Evolutionary conservation across 140 eudicot genomes (phyloP), one percentile per base, ranked within the genome.

Genomic region (Oenanthe javanica): DNA sequence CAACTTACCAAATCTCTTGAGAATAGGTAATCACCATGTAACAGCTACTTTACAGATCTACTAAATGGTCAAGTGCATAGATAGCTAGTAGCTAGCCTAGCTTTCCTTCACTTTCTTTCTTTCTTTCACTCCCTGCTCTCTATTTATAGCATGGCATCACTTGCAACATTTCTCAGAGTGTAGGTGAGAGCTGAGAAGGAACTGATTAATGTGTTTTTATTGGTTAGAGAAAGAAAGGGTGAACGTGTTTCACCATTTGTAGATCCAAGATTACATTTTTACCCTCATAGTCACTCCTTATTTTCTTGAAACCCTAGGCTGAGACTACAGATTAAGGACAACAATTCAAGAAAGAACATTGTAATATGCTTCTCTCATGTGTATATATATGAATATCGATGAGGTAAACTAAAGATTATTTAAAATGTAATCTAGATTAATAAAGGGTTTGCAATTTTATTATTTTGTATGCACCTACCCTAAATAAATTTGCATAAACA

Each of bases 141-240:
- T 74, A 21, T 74, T 21, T 46, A 47, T 74, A 46, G 77, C 77
- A 74, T 74, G 77, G 21, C 77, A 74, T 74, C 77, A 45, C 59
- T 46, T 9, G 3, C 15, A 42, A 16, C 31, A 16, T 71, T 14
- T 14, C 40, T 46, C 15, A 61, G 38, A 23, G 5, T 61, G 2
- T 59, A 46, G 77, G 38, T 46, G 77, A 74, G 77, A 12, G 77
- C 57, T 46, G 59, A 46, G 55, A n/a, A 3, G 42, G 77, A 74
- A 5, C 77, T 46, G 57, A 47, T n/a, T 74, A 45, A 47, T 46
- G 64, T 25, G 46, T 38, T n/a, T 18, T 36, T n/a, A n/a, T 75
- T 75, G 78, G 78, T 48, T 4, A 48, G 61, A 46, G 57, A 31
- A 31, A 4, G 31, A 4, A 11, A 5, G 12, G 1, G 36, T 21